Evolutionary conservation across 163 green algal species (phyloP), one percentile per base, ranked within the genome.

Genomic region (Scenedesmus sp.): DNA sequence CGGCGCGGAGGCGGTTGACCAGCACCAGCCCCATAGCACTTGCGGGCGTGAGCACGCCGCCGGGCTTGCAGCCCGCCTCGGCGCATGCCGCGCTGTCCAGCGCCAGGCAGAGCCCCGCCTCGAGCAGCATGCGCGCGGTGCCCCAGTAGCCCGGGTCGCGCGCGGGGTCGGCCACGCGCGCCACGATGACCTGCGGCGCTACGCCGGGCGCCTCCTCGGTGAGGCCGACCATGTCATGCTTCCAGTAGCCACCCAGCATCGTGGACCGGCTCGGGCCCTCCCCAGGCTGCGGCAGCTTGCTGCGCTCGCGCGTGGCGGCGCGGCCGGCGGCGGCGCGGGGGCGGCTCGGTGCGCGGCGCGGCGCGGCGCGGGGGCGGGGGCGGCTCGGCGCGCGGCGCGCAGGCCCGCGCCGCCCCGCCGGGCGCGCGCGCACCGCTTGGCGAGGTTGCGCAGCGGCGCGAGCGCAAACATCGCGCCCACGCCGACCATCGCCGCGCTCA

Each of bases 71-170:
- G 17, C 65, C 78, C n/a, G 34, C 72, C 33, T 74, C 58, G 34
- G 60, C 77, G 60, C 63, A 82, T 34, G 86, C 73, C n/a, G 87
- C 64, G 20, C 77, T 44, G 64, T 95, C 81, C 44, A 93, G 80
- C 0, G 91, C 89, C 36, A 95, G 78, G 75, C 86, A 92, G 17
- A 97, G 82, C 0, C 81, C 94, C 3, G 87, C 83, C 86, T 98
- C 94, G 66, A 96, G 76, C 34, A 94, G 60, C 91, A 97, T 91
- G 50, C 90, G 85, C 9, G 82, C 82, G 22, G 93, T 98, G 67
- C 77, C 66, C 78, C 83, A 88, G 74, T 93, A 93, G 45, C 85
- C 85, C 1, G 76, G 66, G 77, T 90, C 85, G 20, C 85, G 80
- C 1, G 51, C 20, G 3, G 33, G 11, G 44, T 82, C 75, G 24